A percentile compares a stretch with the other conserved stretches of the same genome.
phyloP scores from a whole-genome alignment of 345 rosid genomes.

The Salix dunnii region DNA sequence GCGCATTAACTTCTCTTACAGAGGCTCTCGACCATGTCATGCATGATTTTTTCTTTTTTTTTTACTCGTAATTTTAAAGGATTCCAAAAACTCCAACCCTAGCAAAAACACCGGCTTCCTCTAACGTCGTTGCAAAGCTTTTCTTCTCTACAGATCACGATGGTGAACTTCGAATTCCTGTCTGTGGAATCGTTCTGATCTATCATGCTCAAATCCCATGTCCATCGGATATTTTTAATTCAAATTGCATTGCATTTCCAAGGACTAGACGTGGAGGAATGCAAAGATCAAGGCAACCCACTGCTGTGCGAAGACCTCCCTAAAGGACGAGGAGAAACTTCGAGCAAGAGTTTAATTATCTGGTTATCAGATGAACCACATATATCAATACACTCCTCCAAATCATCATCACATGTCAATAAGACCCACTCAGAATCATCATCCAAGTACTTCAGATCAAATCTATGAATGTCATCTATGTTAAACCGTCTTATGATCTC shows the following conservation, averaged over 20 bases:
- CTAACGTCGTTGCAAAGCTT: background rate
- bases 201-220: background rate
- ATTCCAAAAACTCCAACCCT: background rate
- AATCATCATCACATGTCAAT: constrained; percentile 82
- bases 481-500: constrained; percentile 70
- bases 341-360: constrained; percentile 64
- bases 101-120: background rate
- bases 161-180: background rate
- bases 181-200: background rate
- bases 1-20: background rate
- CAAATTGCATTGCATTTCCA: no score
- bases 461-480: constrained; percentile 50
- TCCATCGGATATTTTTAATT: background rate
- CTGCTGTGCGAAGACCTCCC: constrained; percentile 41
- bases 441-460: constrained; percentile 80
- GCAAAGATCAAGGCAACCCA: constrained; percentile 27
- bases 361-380: constrained; percentile 45
- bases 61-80: background rate
- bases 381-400: constrained; percentile 74
- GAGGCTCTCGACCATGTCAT: background rate
- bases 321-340: constrained; percentile 40
- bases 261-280: background rate
- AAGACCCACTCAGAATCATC: constrained; percentile 95
- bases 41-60: background rate
- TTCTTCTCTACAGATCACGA: background rate